Evolutionary conservation across 768 basidiomycete species (phyloP).

Genomic region (Astraeus odoratus): DNA sequence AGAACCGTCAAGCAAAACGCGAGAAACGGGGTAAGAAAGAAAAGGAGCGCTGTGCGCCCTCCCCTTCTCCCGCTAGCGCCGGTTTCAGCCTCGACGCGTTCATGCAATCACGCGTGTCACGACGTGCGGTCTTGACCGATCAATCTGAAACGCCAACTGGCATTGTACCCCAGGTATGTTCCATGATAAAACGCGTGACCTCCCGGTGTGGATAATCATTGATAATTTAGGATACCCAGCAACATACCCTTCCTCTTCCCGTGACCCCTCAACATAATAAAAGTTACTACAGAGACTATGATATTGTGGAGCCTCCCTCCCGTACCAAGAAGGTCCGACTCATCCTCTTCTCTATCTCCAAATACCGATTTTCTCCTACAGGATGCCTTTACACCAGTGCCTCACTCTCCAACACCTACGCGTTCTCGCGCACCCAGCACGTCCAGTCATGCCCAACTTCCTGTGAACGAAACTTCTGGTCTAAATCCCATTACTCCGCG

Average conservation of each 20-base stretch:
- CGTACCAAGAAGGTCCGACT: slow-evolving; percentile 24
- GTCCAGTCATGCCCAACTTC: slow-evolving; percentile 21
- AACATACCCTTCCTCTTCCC: slow-evolving; percentile 27
- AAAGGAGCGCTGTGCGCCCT: slow-evolving; percentile 46
- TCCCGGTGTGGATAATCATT: slow-evolving; percentile 10
- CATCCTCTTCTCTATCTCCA: neutral
- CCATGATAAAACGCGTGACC: slow-evolving; percentile 14
- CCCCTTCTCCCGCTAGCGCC: slow-evolving; percentile 46
- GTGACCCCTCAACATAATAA: slow-evolving; percentile 54
- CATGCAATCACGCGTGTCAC: slow-evolving; percentile 51
- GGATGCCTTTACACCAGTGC: slow-evolving; percentile 25
- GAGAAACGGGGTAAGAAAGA: slow-evolving; percentile 39
- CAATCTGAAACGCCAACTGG: slow-evolving; percentile 25
- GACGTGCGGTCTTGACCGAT: slow-evolving; percentile 30
- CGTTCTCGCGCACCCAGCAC: slow-evolving; percentile 27
- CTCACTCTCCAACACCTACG: slow-evolving; percentile 42
- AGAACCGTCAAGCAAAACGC: slow-evolving; percentile 47
- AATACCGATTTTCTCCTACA: slow-evolving; percentile 6
- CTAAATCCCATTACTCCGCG: slow-evolving; percentile 47
- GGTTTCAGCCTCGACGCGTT: slow-evolving; percentile 41
- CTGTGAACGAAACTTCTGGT: slow-evolving; percentile 28
- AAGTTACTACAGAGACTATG: slow-evolving; percentile 51
- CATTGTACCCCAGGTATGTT: slow-evolving; percentile 35
- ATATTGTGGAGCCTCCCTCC: slow-evolving; percentile 23
- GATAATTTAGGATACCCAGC: slow-evolving; percentile 26